Conservation (phyloP, 345 rosid species). For the Citropsis articulata region DNA sequence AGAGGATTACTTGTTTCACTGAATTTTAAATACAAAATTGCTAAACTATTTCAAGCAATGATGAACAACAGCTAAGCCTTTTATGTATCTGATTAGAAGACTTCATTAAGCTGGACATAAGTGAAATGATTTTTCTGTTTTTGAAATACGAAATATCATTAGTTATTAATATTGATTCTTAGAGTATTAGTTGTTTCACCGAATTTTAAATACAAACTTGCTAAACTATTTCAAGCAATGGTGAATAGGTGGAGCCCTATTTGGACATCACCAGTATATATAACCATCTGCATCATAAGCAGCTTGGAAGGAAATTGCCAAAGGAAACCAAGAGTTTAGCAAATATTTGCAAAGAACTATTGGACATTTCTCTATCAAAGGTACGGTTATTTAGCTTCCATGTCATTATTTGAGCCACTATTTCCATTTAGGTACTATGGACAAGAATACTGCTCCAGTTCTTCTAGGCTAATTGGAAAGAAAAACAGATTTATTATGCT, state of each 20-base stretch:
- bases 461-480: background rate
- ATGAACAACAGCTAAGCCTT: background rate
- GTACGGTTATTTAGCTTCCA: conserved; percentile 34
- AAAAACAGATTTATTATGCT: background rate
- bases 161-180: background rate
- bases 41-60: conserved; percentile 1
- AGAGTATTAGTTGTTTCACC: background rate
- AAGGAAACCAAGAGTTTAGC: conserved; percentile 77
- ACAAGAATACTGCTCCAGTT: background rate
- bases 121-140: background rate
- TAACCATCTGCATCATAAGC: conserved; percentile 55
- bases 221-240: conserved; percentile 1
- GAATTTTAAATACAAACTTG: conserved; percentile 4
- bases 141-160: background rate
- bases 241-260: conserved; percentile 72
- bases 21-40: conserved; percentile 6
- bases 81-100: background rate
- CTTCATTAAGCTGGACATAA: background rate
- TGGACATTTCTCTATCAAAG: conserved; percentile 75
- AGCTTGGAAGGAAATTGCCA: conserved; percentile 49
- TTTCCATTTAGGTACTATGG: background rate
- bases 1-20: background rate
- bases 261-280: conserved; percentile 62
- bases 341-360: conserved; percentile 60
- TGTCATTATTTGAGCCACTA: background rate